Base-by-base conservation (phyloP, 2,329 filamentous ascomycete genomes). In the Beauveria sp. region DNA sequence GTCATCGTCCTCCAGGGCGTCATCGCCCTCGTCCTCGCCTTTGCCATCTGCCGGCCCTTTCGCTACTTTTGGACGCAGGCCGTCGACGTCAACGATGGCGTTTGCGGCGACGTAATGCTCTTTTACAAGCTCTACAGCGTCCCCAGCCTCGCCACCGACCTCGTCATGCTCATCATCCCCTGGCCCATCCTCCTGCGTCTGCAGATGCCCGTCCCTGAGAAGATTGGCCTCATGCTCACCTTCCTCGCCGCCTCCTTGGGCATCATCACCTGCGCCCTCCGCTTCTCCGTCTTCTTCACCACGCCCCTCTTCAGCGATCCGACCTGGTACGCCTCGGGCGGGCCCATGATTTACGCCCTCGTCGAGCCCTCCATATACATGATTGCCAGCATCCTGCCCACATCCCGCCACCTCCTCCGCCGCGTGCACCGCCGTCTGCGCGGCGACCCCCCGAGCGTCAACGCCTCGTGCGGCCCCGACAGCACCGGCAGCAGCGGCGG, bases 301-400 rank as follows among this genome's bases (percentile, higher is more conserved):
- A 48, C 50, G 28, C 62, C 62, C 26, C 57, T 63, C 24, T 63
- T 63, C n/a, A 43, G 18, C 12, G 62, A 63, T 22, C 62, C 62
- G 18, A 63, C 62, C 18, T 63, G 62, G 62, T 63, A 63, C 37
- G 62, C 62, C 37, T 63, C 62, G 12, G 62, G 62, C 28, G 62
- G 62, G 10, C 58, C 62, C 44, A 63, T 63, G 58, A 61, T 63
- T 10, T 63, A 63, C 54, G 58, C 62, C 18, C 62, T 63, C 43
- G 62, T 63, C 62, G 62, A 63, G 46, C 62, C 62, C 22, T 61
- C 58, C 16, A 63, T 61, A 28, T 63, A 63, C 57, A 63, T 63
- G 62, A 61, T 63, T 37, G 62, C 62, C 9, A 63, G 62, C 22
- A 63, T 63, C 28, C 41, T 63, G 5, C 62, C 62, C 16, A 63